These are phyloP conservation scores for Olyra latifolia DNA, from an alignment of 176 grass and related monocot species.

Conservation along the genomic window DNA sequence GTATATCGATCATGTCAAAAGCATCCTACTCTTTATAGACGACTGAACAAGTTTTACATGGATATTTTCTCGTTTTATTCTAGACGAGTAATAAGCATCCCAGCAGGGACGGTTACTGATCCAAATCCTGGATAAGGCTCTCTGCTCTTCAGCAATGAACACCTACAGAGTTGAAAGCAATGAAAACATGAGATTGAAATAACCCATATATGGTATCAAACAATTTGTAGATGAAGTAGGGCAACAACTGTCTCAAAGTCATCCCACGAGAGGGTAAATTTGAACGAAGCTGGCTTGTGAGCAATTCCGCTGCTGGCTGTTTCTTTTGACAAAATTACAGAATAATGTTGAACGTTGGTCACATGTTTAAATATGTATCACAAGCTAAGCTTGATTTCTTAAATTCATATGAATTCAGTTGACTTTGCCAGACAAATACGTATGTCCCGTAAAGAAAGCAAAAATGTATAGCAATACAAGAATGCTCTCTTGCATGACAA, in stretches of 20 bases:
- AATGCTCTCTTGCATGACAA: conserved; percentile 8
- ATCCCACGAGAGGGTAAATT: conserved; percentile 15
- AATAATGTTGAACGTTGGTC: not conserved
- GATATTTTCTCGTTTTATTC: conserved; percentile 39
- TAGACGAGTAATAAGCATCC: conserved; percentile 47
- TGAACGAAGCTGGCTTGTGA: not conserved
- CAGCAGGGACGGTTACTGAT: conserved; percentile 38
- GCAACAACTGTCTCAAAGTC: conserved; percentile 8
- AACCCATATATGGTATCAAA: not conserved
- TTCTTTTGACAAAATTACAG: conserved; percentile 16
- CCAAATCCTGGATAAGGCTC: conserved; percentile 69
- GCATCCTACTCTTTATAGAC: conserved; percentile 57
- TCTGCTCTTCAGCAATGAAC: conserved; percentile 83
- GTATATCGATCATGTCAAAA: conserved; percentile 72
- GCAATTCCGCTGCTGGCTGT: not conserved
- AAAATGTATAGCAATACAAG: not conserved
- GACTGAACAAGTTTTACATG: conserved; percentile 54
- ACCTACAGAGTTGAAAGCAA: conserved; percentile 48
- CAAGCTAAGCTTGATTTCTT: not conserved
- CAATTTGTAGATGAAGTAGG: not conserved
- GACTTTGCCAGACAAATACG: not conserved
- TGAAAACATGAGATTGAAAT: not conserved
- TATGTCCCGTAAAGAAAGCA: not conserved
- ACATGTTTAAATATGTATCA: conserved; percentile 13
- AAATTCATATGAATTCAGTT: not conserved